Conservation (phyloP, 2,329 filamentous ascomycete genomes). For the Fusarium sp. region DNA sequence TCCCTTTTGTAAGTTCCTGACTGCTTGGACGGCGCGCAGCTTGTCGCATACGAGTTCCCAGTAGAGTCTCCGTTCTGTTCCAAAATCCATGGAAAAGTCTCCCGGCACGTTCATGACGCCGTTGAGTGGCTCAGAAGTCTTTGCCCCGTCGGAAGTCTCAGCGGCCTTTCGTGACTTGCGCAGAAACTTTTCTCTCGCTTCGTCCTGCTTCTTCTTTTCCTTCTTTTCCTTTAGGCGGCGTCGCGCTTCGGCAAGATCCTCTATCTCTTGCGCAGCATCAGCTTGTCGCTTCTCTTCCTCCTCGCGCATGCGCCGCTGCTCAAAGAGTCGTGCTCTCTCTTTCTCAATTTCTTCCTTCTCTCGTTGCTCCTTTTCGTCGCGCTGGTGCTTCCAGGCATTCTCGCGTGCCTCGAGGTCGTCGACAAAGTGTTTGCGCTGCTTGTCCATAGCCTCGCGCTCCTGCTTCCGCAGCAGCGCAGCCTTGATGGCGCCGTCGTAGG, state of each 20-base stretch:
- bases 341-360: constrained; percentile 51
- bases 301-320: constrained; percentile 52
- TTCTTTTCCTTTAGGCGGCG: constrained; percentile 54
- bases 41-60: constrained; percentile 57
- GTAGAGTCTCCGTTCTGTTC: constrained; percentile 48
- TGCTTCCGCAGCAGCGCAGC: constrained; percentile 76
- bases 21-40: constrained; percentile 53
- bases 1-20: constrained; percentile 47
- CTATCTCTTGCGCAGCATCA: constrained; percentile 53
- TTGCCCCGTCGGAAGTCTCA: constrained; percentile 39
- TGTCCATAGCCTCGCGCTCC: constrained; percentile 79
- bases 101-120: constrained; percentile 52
- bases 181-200: constrained; percentile 43
- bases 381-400: constrained; percentile 70
- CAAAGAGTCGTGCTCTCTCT: constrained; percentile 52
- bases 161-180: constrained; percentile 52
- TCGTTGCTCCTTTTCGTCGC: constrained; percentile 58
- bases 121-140: constrained; percentile 46
- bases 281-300: constrained; percentile 51
- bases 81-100: constrained; percentile 48
- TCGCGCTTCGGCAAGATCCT: constrained; percentile 52
- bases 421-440: constrained; percentile 79
- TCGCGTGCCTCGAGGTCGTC: constrained; percentile 89
- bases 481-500: constrained; percentile 82
- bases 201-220: constrained; percentile 53